These are phyloP conservation scores for Crithidia bombi DNA, from an alignment of 208 protist species.

Conservation along the genomic window DNA sequence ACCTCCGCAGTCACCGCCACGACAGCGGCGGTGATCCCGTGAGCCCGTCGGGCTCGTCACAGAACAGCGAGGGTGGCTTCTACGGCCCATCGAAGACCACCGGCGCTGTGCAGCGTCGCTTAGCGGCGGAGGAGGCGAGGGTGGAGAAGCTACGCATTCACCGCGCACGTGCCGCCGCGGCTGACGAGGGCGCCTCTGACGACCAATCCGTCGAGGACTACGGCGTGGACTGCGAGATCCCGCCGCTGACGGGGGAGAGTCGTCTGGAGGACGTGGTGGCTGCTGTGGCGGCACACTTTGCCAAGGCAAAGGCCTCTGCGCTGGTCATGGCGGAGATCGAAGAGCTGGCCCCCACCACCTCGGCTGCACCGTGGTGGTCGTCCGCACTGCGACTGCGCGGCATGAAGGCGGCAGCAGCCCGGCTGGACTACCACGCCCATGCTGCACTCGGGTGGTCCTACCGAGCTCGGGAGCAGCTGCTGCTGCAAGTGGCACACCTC, in stretches of 20 bases:
- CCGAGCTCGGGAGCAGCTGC: constrained; percentile 63
- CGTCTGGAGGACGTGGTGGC: constrained; percentile 36
- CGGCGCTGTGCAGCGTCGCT: constrained; percentile 14
- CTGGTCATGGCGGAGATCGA: constrained; percentile 27
- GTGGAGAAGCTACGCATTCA: constrained; percentile 37
- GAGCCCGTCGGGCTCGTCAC: not conserved
- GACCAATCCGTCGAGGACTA: constrained; percentile 80
- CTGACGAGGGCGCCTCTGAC: constrained; percentile 67
- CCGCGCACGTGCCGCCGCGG: constrained; percentile 62
- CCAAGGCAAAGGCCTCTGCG: constrained; percentile 27
- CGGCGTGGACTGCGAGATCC: constrained; percentile 25
- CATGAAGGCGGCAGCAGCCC: constrained; percentile 68
- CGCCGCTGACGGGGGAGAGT: constrained; percentile 27
- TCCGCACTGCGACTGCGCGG: constrained; percentile 73
- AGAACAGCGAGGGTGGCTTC: not conserved
- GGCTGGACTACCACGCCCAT: constrained; percentile 76
- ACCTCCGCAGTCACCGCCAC: not conserved
- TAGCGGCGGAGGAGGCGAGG: constrained; percentile 32
- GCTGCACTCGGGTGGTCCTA: constrained; percentile 47
- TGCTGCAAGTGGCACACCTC: constrained; percentile 55
- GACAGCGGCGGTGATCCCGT: not conserved
- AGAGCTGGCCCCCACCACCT: constrained; percentile 29
- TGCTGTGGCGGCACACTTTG: constrained; percentile 34
- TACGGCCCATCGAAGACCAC: not conserved
- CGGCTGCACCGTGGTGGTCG: constrained; percentile 62